These are phyloP conservation scores for Ophiocytium majus DNA, from an alignment of 352 stramenopile genomes.

Conservation along the genomic window DNA sequence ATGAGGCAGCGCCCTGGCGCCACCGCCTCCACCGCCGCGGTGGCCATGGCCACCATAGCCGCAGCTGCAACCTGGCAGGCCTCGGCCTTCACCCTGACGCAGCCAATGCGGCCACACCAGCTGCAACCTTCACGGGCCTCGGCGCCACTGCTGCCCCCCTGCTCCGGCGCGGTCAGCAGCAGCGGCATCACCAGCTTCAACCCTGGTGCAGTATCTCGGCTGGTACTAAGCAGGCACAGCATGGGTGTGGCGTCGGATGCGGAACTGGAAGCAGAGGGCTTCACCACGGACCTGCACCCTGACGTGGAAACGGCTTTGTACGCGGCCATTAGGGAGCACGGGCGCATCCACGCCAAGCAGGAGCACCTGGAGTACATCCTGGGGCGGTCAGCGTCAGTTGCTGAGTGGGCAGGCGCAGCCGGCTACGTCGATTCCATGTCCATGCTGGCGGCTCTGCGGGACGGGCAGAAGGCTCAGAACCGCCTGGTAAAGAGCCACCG, in stretches of 20 bases:
- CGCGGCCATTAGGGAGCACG: constrained; percentile 33
- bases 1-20: neutral
- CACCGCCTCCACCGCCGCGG: neutral
- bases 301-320: constrained; percentile 38
- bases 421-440: constrained; percentile 38
- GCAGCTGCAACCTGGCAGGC: neutral
- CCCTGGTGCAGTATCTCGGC: neutral
- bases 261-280: neutral
- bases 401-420: constrained; percentile 46
- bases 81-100: neutral
- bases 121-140: no score
- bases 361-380: constrained; percentile 31
- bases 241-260: neutral
- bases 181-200: neutral
- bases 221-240: neutral
- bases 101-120: neutral
- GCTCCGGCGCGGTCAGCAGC: no score
- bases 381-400: constrained; percentile 32
- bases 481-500: constrained; percentile 35
- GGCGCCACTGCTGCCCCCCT: no score
- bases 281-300: neutral
- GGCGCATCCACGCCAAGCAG: constrained; percentile 28
- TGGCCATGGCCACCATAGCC: neutral
- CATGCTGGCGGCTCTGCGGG: constrained; percentile 39
- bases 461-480: constrained; percentile 32